Base-by-base conservation (phyloP, 768 basidiomycete species). In the Dacryopinax spathularia region DNA sequence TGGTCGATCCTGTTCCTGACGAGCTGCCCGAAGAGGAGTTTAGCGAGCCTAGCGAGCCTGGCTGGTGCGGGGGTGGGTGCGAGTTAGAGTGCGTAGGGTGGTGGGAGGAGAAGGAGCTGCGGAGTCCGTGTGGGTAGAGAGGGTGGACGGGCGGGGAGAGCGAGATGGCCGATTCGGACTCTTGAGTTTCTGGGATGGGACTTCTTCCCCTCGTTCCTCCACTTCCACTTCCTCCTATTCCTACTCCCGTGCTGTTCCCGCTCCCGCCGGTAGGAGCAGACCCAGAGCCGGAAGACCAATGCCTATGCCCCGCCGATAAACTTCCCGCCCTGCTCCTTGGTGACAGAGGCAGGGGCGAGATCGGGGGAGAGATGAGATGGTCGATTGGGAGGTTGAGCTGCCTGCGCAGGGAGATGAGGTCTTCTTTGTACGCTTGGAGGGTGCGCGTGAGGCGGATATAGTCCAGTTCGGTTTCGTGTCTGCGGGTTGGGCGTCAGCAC, bases 371-470 rank as follows among this genome's bases (percentile, higher is more conserved):
- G 0, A 83, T 88, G 65, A 91, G 86, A 72, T 85, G 85, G 67
- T 92, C 90, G 31, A 91, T 85, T 0, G 88, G 76, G 60, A 88
- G 70, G n/a, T 86, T 86, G 31, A 88, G 76, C 89, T 90, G 77
- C 67, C 83, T 77, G 64, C 90, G 75, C 69, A 88, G 83, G 43
- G 88, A 85, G 62, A 92, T 84, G 65, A 92, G 74, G 73, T 92
- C 90, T 73, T 90, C 89, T 33, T 88, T 78, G 70, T 91, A 92
- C 3, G 89, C 81, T 68, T 91, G 89, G 67, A 91, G 91, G 70
- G 89, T 73, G 66, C 88, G 75, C 60, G 83, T 78, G 59, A 90
- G 80, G 33, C 86, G 82, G 65, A 88, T 81, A 70, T 85, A 91
- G 67, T 89, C 87, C 66, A 86, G 74, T 74, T 92, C 90, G 5